Base-by-base conservation (phyloP, 1,284 basidiomycete genomes). In the Moniliella sp. region DNA sequence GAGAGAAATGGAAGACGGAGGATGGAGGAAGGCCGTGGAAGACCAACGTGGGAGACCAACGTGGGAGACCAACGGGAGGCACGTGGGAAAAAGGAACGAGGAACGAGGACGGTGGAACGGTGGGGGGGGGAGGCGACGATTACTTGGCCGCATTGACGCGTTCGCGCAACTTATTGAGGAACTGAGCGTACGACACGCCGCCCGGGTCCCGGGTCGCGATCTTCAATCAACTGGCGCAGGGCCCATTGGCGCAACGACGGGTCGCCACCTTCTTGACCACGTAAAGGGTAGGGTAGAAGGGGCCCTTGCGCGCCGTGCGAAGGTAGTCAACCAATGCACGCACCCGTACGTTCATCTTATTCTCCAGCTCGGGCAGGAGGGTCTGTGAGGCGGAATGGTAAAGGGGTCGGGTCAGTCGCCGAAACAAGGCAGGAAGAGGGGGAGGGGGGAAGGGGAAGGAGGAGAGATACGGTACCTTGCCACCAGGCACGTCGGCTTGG, bases 191-290 rank as follows among this genome's bases (percentile, higher is more conserved):
- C 61, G 82, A 88, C 28, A 82, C 82, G 21, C 21, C 21, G 7
- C 8, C 7, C 55, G 84, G 69, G 43, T n/a, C 80, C 75, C 62
- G 97, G 91, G 53, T 82, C 77, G 37, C 91, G 75, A 63, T 97
- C 91, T 65, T 97, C 86, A 50, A 97, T 77, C 49, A 99, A 71
- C 59, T 75, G 71, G 56, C 80, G 84, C 44, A 99, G 69, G 0
- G 88, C 91, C 86, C 86, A 94, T 45, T 83, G 70, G 38, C 86
- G 69, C 56, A 97, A 66, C 15, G 45, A 47, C 30, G 83, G 80
- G 63, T 97, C 91, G 35, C 84, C 88, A 51, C 91, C 61, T 91
- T 83, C 66, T 97, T 99, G 51, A 94, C 86, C 27, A 97, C 67
- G 59, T 94, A 97, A n/a, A 99, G 66, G 57, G 91, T 81, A 10